Percentiles rank a stretch among this genome's conserved stretches.
Conservation (phyloP, 768 basidiomycete species). For the Russula vinacea region DNA sequence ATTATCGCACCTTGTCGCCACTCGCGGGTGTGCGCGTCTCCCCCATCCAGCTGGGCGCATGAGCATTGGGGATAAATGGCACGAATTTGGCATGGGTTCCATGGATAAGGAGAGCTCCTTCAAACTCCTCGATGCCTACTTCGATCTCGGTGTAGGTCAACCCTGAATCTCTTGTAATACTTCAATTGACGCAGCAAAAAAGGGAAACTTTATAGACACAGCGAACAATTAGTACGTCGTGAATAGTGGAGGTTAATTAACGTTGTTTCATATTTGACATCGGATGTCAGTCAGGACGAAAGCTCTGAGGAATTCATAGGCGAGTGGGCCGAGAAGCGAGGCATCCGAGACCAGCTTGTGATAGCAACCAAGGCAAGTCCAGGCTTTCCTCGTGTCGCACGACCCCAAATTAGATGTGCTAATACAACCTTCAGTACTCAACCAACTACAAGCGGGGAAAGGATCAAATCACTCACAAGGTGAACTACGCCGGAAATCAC, state of each 20-base stretch:
- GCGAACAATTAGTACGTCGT: slow-evolving; percentile 39
- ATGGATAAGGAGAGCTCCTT: slow-evolving; percentile 41
- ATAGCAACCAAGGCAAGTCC: slow-evolving; percentile 33
- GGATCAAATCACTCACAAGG: slow-evolving; percentile 32
- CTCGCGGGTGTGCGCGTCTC: slow-evolving; percentile 41
- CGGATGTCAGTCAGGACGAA: slow-evolving; percentile 30
- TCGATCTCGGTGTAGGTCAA: slow-evolving; percentile 33
- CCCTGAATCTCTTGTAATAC: not conserved
- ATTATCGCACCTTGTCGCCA: slow-evolving; percentile 37
- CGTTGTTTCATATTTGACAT: too few relatives aligned
- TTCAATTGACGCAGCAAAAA: not conserved
- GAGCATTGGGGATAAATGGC: slow-evolving; percentile 43
- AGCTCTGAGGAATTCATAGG: slow-evolving; percentile 40
- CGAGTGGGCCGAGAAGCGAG: slow-evolving; percentile 41
- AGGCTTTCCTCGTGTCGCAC: not conserved
- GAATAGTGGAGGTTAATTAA: too few relatives aligned
- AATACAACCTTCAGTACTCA: slow-evolving; percentile 31
- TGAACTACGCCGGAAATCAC: slow-evolving; percentile 46
- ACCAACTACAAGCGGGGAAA: slow-evolving; percentile 30
- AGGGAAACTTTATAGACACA: slow-evolving; percentile 38
- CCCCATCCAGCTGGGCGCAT: slow-evolving; percentile 40
- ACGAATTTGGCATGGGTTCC: slow-evolving; percentile 33
- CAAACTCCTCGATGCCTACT: slow-evolving; percentile 42
- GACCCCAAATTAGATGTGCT: not conserved
- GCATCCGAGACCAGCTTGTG: slow-evolving; percentile 41